Evolutionary conservation across 1,139 yeast genomes (phyloP).

Genomic region (Tardiomyces digboiensis): DNA sequence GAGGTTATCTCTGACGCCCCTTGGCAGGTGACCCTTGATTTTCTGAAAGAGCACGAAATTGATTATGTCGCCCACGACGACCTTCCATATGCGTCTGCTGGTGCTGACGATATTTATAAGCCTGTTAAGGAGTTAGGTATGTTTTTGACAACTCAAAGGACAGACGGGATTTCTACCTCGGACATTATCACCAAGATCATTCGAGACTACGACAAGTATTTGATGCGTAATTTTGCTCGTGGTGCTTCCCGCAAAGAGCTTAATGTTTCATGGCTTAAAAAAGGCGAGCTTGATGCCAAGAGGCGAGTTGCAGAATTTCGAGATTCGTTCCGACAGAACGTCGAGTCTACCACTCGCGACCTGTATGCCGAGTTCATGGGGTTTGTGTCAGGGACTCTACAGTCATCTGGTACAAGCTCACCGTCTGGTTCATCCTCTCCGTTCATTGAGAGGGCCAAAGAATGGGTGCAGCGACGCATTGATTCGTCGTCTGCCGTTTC

Average conservation of each 20-base stretch:
- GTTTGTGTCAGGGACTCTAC: conserved; percentile 24
- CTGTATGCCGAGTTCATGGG: conserved; percentile 68
- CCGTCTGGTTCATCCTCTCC: conserved; percentile 6
- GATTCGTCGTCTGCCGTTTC: background rate
- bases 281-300: conserved; percentile 89
- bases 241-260: conserved; percentile 96
- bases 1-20: conserved; percentile 94
- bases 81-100: conserved; percentile 83
- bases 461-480: conserved; percentile 6
- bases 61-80: conserved; percentile 99
- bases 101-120: conserved; percentile 81
- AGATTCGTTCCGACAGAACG: conserved; percentile 68
- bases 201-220: conserved; percentile 90
- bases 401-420: background rate
- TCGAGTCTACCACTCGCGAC: conserved; percentile 72
- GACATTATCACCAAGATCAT: conserved; percentile 94
- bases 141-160: conserved; percentile 91
- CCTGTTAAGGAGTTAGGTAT: conserved; percentile 87
- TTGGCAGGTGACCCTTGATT: conserved; percentile 86
- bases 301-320: conserved; percentile 86
- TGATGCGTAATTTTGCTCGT: conserved; percentile 94
- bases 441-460: conserved; percentile 9
- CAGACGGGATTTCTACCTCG: conserved; percentile 93
- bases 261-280: conserved; percentile 94
- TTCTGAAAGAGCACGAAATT: conserved; percentile 65